Conservation (phyloP, 2,329 filamentous ascomycete species). For the Intubia oerlemansii region DNA sequence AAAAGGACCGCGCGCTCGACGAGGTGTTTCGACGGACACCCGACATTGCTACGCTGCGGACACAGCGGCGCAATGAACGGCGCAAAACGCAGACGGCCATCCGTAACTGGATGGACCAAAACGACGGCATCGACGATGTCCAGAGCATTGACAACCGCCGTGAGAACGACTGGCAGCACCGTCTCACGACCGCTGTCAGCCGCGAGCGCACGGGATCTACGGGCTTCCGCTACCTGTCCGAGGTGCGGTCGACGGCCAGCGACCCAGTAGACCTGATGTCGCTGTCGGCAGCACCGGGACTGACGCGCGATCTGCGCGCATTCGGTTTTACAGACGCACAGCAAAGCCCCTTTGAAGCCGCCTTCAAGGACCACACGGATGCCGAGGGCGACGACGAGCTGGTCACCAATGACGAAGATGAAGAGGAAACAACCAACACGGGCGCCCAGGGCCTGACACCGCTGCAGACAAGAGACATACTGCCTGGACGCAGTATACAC, state of each 20-base stretch:
- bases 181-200: constrained; percentile 22
- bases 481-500: not conserved
- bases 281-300: constrained; percentile 18
- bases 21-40: constrained; percentile 70
- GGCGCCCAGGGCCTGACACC: constrained; percentile 5
- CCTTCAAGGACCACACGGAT: constrained; percentile 45
- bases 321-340: constrained; percentile 5
- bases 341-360: constrained; percentile 12
- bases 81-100: constrained; percentile 65
- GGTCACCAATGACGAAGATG: constrained; percentile 59
- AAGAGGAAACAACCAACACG: constrained; percentile 11
- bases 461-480: not conserved
- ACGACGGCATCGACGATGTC: constrained; percentile 24
- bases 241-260: constrained; percentile 37
- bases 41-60: constrained; percentile 37
- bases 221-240: constrained; percentile 28
- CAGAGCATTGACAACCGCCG: constrained; percentile 25
- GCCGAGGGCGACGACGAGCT: constrained; percentile 80
- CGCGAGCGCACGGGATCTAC: constrained; percentile 21
- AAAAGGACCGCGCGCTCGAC: constrained; percentile 76
- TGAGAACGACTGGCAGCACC: constrained; percentile 24
- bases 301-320: constrained; percentile 13
- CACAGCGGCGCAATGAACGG: constrained; percentile 38
- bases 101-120: constrained; percentile 72
- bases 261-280: constrained; percentile 43